A percentile compares a stretch with the other conserved stretches of the same genome.
phyloP scores from a whole-genome alignment of 2,329 filamentous ascomycete species.

The Parafenestella ontariensis region DNA sequence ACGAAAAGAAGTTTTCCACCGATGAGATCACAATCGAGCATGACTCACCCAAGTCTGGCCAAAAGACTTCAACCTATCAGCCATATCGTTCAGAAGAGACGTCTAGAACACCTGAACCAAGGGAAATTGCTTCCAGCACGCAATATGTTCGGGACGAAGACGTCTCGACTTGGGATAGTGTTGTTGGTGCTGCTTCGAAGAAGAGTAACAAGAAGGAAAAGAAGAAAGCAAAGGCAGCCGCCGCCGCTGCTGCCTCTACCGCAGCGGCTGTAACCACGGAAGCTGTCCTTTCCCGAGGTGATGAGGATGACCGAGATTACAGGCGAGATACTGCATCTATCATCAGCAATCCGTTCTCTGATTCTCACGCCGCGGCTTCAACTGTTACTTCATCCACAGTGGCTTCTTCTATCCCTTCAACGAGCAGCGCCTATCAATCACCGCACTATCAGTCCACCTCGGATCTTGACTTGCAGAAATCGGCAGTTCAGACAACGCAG shows the following conservation, averaged over 20 bases:
- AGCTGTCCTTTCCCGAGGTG: constrained; percentile 27
- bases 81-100: constrained; percentile 40
- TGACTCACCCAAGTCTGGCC: constrained; percentile 40
- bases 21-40: constrained; percentile 52
- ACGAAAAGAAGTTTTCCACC: constrained; percentile 30
- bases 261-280: constrained; percentile 25
- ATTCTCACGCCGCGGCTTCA: constrained; percentile 32
- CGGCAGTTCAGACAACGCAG: constrained; percentile 17
- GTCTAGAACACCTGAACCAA: constrained; percentile 16
- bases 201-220: constrained; percentile 43
- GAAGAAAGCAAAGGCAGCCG: constrained; percentile 35
- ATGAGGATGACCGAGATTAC: constrained; percentile 23
- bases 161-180: constrained; percentile 30
- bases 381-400: constrained; percentile 25
- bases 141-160: constrained; percentile 39
- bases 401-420: constrained; percentile 8
- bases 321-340: constrained; percentile 25
- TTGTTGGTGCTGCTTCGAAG: constrained; percentile 31
- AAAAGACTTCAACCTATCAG: constrained; percentile 34
- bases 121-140: constrained; percentile 37
- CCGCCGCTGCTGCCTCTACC: constrained; percentile 24
- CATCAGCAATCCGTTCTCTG: constrained; percentile 38
- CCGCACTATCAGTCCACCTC: constrained; percentile 54
- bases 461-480: constrained; percentile 45
- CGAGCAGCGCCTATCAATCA: constrained; percentile 39